A percentile compares a stretch with the other conserved stretches of the same genome.
phyloP scores from a whole-genome alignment of 169 alveolate genomes.

The Plasmodium berghei region DNA sequence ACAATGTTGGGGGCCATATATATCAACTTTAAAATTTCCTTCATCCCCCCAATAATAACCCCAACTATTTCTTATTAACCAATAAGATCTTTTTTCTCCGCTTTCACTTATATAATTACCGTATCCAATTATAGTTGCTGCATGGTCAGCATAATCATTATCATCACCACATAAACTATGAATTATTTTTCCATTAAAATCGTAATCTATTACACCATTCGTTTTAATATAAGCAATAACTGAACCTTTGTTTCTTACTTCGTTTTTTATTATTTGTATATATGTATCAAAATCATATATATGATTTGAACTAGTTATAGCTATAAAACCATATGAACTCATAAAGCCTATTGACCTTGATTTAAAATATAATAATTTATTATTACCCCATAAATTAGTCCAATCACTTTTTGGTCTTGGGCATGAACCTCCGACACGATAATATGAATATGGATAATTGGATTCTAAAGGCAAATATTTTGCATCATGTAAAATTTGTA shows the following conservation, averaged over 20 bases:
- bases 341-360: neutral
- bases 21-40: conserved; percentile 75
- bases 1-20: conserved; percentile 53
- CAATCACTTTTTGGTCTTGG: conserved; percentile 8
- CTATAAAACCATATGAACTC: conserved; percentile 4
- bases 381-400: conserved; percentile 35
- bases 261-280: conserved; percentile 54
- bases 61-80: conserved; percentile 74
- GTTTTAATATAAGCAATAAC: conserved; percentile 74
- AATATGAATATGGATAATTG: conserved; percentile 31
- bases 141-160: conserved; percentile 61
- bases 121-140: conserved; percentile 77
- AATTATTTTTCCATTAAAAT: conserved; percentile 71
- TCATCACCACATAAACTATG: conserved; percentile 69
- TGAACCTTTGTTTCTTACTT: conserved; percentile 77
- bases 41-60: conserved; percentile 78
- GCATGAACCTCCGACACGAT: conserved; percentile 10
- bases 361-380: conserved; percentile 15
- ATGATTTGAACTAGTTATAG: conserved; percentile 6
- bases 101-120: conserved; percentile 60
- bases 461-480: conserved; percentile 54
- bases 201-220: conserved; percentile 54
- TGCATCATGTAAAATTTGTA: conserved; percentile 22
- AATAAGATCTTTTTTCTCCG: conserved; percentile 60
- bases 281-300: conserved; percentile 23